Evolutionary conservation across 1,139 yeast genomes (phyloP).

Genomic region (Geotrichum klebahnii): DNA sequence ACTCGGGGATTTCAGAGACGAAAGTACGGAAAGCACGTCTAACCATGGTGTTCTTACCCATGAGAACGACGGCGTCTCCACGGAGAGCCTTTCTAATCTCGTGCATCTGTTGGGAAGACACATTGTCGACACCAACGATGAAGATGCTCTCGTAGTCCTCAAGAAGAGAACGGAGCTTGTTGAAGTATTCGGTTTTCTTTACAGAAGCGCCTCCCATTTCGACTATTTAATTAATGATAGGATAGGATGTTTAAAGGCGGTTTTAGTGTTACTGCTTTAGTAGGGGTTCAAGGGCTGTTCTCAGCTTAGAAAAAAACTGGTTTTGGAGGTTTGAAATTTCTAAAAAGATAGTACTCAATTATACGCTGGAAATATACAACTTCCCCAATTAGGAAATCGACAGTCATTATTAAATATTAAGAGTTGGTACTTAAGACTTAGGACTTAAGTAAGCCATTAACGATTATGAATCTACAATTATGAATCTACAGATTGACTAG

Average conservation of each 20-base stretch:
- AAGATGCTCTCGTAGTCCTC: conserved; percentile 97
- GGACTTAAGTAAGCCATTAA: too few relatives aligned
- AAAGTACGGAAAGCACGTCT: conserved; percentile 99
- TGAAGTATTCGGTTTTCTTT: conserved; percentile 91
- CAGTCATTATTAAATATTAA: too few relatives aligned
- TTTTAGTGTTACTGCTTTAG: conserved; percentile 9
- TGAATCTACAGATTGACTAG: too few relatives aligned
- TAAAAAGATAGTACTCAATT: too few relatives aligned
- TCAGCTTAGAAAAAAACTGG: too few relatives aligned
- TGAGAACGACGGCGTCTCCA: conserved; percentile 88
- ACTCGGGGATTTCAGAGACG: conserved; percentile 89
- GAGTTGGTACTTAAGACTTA: too few relatives aligned
- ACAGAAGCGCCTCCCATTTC: conserved; percentile 99
- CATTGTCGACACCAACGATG: conserved; percentile 99
- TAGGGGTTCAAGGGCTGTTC: too few relatives aligned
- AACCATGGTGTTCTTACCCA: conserved; percentile 99
- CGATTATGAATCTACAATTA: too few relatives aligned
- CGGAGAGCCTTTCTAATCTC: conserved; percentile 97
- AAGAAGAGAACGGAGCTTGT: conserved; percentile 89
- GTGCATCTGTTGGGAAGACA: conserved; percentile 99
- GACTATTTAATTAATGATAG: conserved; percentile 59
- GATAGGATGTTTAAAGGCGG: conserved; percentile 94
- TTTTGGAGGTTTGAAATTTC: too few relatives aligned
- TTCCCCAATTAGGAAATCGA: background rate
- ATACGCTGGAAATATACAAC: too few relatives aligned